phyloP scores from a whole-genome alignment of 176 grass and related monocot species.

The Zizania latifolia region DNA sequence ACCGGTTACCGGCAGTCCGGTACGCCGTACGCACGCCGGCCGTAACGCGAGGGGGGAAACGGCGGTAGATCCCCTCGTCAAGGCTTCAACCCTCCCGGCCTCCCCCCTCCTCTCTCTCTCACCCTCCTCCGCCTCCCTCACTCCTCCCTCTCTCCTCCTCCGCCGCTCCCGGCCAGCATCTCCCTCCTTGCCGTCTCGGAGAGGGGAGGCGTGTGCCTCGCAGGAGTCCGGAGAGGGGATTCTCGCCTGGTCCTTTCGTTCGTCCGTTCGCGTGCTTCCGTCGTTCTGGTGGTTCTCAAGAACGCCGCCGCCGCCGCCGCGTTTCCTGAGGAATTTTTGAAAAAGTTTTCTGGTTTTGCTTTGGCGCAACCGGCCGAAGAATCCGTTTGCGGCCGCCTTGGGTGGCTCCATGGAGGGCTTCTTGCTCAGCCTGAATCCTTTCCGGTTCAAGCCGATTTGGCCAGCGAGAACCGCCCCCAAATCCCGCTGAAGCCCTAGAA shows the following conservation, averaged over 20 bases:
- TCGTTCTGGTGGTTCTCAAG: too few relatives aligned
- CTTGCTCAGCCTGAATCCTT: conserved; percentile 78
- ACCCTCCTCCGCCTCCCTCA: neutral
- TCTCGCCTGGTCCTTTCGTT: neutral
- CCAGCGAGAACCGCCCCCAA: conserved; percentile 21
- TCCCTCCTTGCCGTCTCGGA: too few relatives aligned
- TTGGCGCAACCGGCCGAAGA: neutral
- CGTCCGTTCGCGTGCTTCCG: too few relatives aligned
- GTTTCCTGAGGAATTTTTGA: neutral
- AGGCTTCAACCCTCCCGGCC: neutral
- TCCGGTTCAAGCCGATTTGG: conserved; percentile 71
- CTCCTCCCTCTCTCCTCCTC: neutral
- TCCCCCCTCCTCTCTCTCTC: neutral
- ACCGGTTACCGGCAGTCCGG: too few relatives aligned
- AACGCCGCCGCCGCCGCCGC: neutral
- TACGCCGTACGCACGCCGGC: too few relatives aligned
- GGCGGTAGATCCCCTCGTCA: conserved; percentile 27
- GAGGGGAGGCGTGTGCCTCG: neutral
- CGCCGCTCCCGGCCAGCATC: neutral
- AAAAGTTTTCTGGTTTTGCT: neutral
- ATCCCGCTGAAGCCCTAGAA: conserved; percentile 30
- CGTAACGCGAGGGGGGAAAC: too few relatives aligned
- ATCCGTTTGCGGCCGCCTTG: neutral
- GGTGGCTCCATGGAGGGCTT: conserved; percentile 72
- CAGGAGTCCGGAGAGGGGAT: too few relatives aligned